phyloP scores from a whole-genome alignment of 176 grass and related monocot species.

The Chloris gayana region DNA sequence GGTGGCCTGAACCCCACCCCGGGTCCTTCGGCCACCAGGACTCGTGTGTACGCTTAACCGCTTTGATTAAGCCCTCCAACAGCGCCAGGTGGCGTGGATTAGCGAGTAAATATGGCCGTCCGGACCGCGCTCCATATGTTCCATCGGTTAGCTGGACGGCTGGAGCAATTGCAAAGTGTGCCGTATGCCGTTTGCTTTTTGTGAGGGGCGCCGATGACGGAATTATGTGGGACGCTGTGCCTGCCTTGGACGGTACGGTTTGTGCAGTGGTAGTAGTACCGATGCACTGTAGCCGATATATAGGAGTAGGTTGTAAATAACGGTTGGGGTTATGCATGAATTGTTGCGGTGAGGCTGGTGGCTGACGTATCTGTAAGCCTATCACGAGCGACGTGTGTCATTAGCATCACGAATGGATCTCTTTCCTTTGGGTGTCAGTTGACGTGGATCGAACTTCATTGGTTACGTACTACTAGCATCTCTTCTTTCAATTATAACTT shows the following conservation, averaged over 20 bases:
- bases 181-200: background rate
- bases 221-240: background rate
- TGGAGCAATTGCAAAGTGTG: background rate
- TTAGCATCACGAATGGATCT: background rate
- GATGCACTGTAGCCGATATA: no score
- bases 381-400: background rate
- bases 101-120: background rate
- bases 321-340: no score
- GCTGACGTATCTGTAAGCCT: no score
- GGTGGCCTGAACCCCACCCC: background rate
- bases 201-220: background rate
- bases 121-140: background rate
- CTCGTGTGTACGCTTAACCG: background rate
- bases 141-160: background rate
- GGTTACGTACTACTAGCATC: background rate
- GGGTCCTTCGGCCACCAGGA: background rate
- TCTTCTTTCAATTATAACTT: background rate
- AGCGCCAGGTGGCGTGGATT: background rate
- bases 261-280: background rate
- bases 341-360: no score
- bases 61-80: background rate
- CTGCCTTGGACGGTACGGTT: background rate
- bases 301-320: no score
- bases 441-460: background rate
- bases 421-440: background rate